A percentile compares a stretch with the other conserved stretches of the same genome.
Conservation (phyloP, 208 protist genomes). For the Herpetomonas samuelpessoai region DNA sequence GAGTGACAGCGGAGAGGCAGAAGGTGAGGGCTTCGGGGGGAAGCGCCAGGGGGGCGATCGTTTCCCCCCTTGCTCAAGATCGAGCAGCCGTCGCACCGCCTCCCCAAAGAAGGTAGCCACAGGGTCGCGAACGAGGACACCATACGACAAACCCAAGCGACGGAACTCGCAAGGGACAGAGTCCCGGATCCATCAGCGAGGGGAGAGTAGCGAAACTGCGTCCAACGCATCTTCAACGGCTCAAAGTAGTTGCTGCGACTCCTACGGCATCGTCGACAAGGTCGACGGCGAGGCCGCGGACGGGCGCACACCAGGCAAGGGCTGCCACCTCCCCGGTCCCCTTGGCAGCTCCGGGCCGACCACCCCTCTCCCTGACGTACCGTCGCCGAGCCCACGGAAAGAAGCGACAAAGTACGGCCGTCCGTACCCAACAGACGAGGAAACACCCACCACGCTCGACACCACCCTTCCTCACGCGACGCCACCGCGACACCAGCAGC, state of each 20-base stretch:
- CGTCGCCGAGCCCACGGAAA: constrained; percentile 1
- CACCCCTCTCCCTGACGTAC: not conserved
- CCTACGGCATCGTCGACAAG: too few relatives aligned
- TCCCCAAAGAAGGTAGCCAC: too few relatives aligned
- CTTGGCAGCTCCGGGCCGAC: not conserved
- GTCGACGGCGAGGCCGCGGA: not conserved
- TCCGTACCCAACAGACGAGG: not conserved
- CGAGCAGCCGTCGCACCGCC: too few relatives aligned
- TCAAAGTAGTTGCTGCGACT: too few relatives aligned
- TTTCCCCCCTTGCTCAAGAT: too few relatives aligned
- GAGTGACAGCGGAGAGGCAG: not conserved
- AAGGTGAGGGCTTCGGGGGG: not conserved
- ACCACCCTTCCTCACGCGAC: too few relatives aligned
- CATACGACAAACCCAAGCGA: too few relatives aligned
- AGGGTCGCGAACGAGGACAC: too few relatives aligned
- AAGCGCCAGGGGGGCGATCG: too few relatives aligned
- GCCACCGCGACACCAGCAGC: too few relatives aligned
- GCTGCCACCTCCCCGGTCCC: not conserved
- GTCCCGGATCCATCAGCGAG: not conserved
- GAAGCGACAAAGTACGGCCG: not conserved
- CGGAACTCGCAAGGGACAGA: too few relatives aligned
- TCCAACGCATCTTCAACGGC: not conserved
- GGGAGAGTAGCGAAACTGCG: not conserved
- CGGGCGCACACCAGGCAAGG: not conserved
- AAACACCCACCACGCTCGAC: too few relatives aligned